Evolutionary conservation across 1,139 yeast genomes (phyloP).

Genomic region (Geotrichum aggregatum): DNA sequence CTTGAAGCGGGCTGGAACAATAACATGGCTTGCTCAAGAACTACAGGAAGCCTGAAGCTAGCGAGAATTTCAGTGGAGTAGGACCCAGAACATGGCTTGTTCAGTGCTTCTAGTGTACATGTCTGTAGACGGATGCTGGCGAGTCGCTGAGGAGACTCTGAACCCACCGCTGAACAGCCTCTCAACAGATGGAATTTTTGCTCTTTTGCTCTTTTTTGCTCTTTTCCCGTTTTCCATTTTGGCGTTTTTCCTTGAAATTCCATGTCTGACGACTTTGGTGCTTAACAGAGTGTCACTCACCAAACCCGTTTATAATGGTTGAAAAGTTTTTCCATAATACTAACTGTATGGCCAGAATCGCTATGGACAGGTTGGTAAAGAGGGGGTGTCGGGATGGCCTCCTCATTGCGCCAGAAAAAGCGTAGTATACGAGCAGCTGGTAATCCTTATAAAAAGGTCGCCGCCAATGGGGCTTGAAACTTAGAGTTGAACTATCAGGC

Average conservation of each 20-base stretch:
- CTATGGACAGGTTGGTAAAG: slow-evolving; percentile 7
- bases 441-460: slow-evolving; percentile 5
- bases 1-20: not conserved
- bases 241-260: not conserved
- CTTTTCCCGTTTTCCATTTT: not conserved
- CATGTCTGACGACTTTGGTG: not conserved
- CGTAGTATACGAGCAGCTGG: not conserved
- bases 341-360: not conserved
- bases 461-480: no score
- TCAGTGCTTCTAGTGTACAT: no score
- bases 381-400: slow-evolving; percentile 3
- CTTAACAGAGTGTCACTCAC: not conserved
- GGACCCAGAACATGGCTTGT: no score
- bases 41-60: not conserved
- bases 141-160: no score
- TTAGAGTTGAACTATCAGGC: not conserved
- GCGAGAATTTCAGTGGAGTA: not conserved
- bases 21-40: not conserved
- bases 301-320: slow-evolving; percentile 15
- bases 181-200: not conserved
- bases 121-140: no score
- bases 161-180: no score
- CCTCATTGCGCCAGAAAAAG: not conserved
- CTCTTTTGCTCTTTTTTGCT: not conserved
- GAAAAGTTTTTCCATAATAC: slow-evolving; percentile 18